phyloP scores from a whole-genome alignment of 768 basidiomycete genomes.

The Boletales sp. region DNA sequence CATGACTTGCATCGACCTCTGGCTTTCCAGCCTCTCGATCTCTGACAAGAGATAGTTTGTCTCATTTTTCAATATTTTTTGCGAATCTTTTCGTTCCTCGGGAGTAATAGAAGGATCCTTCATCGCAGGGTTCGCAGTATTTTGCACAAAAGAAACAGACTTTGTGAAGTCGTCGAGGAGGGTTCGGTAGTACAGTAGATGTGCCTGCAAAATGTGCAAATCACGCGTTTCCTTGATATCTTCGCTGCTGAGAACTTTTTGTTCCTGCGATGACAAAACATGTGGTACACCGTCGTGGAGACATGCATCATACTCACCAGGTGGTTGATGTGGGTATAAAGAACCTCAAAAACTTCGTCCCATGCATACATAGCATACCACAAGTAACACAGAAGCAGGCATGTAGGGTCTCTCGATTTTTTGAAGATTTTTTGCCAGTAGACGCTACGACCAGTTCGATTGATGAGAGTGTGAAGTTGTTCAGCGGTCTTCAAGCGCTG shows the following conservation, averaged over 20 bases:
- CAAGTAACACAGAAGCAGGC: slow-evolving; percentile 47
- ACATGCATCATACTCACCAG: slow-evolving; percentile 36
- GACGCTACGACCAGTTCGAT: slow-evolving; percentile 30
- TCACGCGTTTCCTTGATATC: slow-evolving; percentile 47
- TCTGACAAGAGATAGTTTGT: slow-evolving; percentile 45
- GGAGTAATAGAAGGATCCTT: slow-evolving; percentile 21
- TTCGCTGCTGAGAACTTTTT: slow-evolving; percentile 37
- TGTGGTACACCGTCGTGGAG: not conserved
- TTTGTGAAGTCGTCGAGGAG: slow-evolving; percentile 54
- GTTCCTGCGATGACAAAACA: slow-evolving; percentile 36
- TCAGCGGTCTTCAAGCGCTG: slow-evolving; percentile 18
- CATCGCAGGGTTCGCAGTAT: slow-evolving; percentile 49
- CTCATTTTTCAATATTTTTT: slow-evolving; percentile 41
- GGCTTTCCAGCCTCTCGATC: slow-evolving; percentile 44
- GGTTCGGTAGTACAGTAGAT: slow-evolving; percentile 52
- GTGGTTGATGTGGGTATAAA: slow-evolving; percentile 48
- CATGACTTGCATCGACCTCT: slow-evolving; percentile 26
- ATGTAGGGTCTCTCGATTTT: slow-evolving; percentile 45
- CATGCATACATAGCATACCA: slow-evolving; percentile 64
- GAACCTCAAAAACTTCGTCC: slow-evolving; percentile 54
- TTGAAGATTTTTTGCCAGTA: slow-evolving; percentile 30
- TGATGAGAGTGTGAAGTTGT: slow-evolving; percentile 26
- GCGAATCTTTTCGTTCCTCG: slow-evolving; percentile 18
- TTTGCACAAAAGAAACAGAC: slow-evolving; percentile 45
- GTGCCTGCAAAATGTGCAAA: slow-evolving; percentile 54